phyloP scores from a whole-genome alignment of 495 filamentous ascomycete species.

The Penicillium verhagenii region DNA sequence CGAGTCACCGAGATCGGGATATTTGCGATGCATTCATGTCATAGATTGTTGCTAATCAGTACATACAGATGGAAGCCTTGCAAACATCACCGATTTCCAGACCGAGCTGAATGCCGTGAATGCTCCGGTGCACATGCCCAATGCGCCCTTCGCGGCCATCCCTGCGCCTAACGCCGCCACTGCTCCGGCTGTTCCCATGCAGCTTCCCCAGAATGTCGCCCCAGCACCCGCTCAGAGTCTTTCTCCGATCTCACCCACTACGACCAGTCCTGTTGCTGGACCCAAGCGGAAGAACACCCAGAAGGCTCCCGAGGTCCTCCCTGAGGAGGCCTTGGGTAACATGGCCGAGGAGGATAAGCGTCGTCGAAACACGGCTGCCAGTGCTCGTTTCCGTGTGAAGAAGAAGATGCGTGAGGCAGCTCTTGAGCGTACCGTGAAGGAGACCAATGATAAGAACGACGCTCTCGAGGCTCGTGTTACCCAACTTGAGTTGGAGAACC shows the following conservation, averaged over 20 bases:
- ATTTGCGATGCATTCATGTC: neutral
- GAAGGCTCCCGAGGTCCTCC: conserved; percentile 32
- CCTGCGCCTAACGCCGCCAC: conserved; percentile 27
- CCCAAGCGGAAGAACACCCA: conserved; percentile 44
- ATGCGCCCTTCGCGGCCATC: conserved; percentile 26
- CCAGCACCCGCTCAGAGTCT: conserved; percentile 20
- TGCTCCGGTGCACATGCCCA: conserved; percentile 27
- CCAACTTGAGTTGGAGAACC: conserved; percentile 91
- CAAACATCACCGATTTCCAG: conserved; percentile 37
- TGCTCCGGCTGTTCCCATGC: conserved; percentile 23
- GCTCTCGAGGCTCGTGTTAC: conserved; percentile 78
- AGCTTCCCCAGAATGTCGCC: conserved; percentile 17
- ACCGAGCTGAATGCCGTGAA: conserved; percentile 30
- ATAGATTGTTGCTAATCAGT: conserved; percentile 16
- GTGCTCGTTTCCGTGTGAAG: conserved; percentile 95
- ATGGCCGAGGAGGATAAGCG: conserved; percentile 98
- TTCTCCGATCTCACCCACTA: conserved; percentile 14
- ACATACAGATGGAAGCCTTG: conserved; percentile 33
- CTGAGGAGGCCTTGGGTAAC: conserved; percentile 56
- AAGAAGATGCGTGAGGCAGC: conserved; percentile 98
- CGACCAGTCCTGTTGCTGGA: conserved; percentile 22
- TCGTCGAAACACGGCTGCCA: conserved; percentile 92
- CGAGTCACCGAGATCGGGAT: conserved; percentile 7
- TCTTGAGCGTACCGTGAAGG: conserved; percentile 85
- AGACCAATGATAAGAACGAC: conserved; percentile 79